Conservation (phyloP, 2,329 filamentous ascomycete genomes). For the Teratosphaeria gauchensis region DNA sequence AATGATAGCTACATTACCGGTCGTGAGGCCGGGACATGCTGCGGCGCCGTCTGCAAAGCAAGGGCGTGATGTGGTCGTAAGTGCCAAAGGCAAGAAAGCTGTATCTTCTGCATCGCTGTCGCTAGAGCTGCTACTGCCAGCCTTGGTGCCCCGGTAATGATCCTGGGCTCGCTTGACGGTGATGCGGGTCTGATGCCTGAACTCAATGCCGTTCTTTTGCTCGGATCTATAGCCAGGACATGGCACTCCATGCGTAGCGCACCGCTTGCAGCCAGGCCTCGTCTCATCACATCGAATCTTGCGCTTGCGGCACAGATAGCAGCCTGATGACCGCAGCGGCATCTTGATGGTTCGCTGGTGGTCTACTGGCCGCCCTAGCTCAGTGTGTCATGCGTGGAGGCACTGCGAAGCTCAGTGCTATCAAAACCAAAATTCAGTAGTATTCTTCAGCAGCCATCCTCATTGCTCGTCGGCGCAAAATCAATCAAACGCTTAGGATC, state of each 20-base stretch:
- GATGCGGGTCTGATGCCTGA: slow-evolving; percentile 18
- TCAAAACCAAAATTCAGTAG: background rate
- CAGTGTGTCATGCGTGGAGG: background rate
- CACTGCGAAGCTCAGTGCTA: background rate
- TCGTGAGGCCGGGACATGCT: background rate
- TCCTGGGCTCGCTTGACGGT: slow-evolving; percentile 10
- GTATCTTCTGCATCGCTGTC: background rate
- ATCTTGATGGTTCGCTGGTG: slow-evolving; percentile 7
- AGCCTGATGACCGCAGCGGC: slow-evolving; percentile 23
- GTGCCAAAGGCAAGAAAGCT: background rate
- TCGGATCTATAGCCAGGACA: slow-evolving; percentile 23
- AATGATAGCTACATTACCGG: background rate
- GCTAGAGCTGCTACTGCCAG: background rate
- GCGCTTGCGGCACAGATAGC: slow-evolving; percentile 21
- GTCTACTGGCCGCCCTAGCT: background rate
- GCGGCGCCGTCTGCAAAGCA: background rate
- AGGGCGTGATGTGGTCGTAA: background rate
- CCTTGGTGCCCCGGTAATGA: slow-evolving; percentile 1
- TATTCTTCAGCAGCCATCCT: too few relatives aligned
- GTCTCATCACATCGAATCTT: slow-evolving; percentile 25
- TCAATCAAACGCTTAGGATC: too few relatives aligned
- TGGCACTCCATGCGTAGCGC: slow-evolving; percentile 21
- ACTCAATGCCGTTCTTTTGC: slow-evolving; percentile 16
- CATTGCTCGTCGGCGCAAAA: too few relatives aligned
- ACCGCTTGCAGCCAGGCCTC: slow-evolving; percentile 21